These are phyloP conservation scores for Carex pumila DNA, from an alignment of 176 grass and related monocot genomes.

Conservation along the genomic window DNA sequence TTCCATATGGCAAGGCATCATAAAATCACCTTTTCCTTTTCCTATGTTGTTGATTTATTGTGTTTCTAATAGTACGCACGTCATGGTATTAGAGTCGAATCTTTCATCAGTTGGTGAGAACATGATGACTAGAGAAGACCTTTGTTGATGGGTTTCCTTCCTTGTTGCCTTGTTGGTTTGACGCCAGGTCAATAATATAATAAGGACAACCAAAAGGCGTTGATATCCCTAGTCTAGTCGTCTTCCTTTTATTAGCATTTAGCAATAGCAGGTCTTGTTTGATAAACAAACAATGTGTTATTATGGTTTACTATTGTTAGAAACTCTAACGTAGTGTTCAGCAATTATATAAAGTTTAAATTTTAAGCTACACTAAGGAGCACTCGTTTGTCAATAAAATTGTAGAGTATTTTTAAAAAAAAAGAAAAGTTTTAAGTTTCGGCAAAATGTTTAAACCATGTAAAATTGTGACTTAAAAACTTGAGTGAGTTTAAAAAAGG, in stretches of 20 bases:
- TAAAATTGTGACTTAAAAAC: no score
- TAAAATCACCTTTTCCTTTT: neutral
- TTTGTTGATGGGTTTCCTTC: neutral
- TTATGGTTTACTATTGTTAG: neutral
- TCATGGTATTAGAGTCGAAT: neutral
- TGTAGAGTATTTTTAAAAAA: no score
- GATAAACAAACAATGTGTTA: neutral
- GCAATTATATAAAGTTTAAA: no score
- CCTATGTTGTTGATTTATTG: neutral
- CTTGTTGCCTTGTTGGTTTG: neutral
- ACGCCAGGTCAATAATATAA: neutral
- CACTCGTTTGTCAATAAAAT: no score
- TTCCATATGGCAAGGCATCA: neutral
- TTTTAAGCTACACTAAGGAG: no score
- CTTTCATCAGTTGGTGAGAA: constrained; percentile 12
- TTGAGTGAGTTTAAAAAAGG: no score
- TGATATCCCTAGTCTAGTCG: neutral
- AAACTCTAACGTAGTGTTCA: no score
- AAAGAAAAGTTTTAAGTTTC: no score
- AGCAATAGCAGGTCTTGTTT: neutral
- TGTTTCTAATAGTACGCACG: neutral
- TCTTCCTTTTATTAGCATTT: neutral
- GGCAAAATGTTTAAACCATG: no score
- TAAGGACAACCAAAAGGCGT: neutral
- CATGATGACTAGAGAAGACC: neutral